Conservation (phyloP, 495 filamentous ascomycete species). For the Hypoxylon fragiforme region DNA sequence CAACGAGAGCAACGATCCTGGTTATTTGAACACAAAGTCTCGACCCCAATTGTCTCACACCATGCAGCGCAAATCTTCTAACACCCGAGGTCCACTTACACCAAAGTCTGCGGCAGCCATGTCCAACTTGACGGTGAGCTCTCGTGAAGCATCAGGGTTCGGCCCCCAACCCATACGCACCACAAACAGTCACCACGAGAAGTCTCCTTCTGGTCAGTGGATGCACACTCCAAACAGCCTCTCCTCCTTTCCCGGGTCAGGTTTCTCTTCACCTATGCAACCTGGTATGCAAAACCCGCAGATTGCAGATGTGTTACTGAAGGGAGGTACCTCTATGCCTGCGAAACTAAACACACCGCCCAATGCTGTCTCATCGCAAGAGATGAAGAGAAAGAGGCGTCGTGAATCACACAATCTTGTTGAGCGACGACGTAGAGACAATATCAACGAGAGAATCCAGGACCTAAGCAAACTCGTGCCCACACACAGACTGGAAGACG, state of each 20-base stretch:
- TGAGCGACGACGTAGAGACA: conserved; percentile 90
- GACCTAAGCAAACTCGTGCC: conserved; percentile 93
- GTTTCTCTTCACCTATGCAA: conserved; percentile 70
- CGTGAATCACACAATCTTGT: conserved; percentile 96
- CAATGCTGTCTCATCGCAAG: conserved; percentile 69
- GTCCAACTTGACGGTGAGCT: conserved; percentile 41
- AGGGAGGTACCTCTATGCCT: conserved; percentile 60
- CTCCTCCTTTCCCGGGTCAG: conserved; percentile 79
- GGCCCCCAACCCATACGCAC: conserved; percentile 75
- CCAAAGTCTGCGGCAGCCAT: conserved; percentile 64
- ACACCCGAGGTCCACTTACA: conserved; percentile 75
- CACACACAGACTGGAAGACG: conserved; percentile 89
- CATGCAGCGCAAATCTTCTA: conserved; percentile 71
- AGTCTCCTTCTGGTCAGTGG: conserved; percentile 81
- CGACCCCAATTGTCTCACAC: conserved; percentile 57
- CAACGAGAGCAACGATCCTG: conserved; percentile 52
- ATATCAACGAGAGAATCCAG: conserved; percentile 98
- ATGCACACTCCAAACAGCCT: conserved; percentile 73
- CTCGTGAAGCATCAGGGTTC: conserved; percentile 52
- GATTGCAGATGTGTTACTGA: conserved; percentile 55
- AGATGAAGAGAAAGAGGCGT: conserved; percentile 86
- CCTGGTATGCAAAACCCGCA: conserved; percentile 50
- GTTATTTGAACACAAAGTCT: conserved; percentile 59
- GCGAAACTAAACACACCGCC: conserved; percentile 52
- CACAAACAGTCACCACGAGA: conserved; percentile 70